Evolutionary conservation across 345 rosid species (phyloP).

Genomic region (Murraya paniculata): DNA sequence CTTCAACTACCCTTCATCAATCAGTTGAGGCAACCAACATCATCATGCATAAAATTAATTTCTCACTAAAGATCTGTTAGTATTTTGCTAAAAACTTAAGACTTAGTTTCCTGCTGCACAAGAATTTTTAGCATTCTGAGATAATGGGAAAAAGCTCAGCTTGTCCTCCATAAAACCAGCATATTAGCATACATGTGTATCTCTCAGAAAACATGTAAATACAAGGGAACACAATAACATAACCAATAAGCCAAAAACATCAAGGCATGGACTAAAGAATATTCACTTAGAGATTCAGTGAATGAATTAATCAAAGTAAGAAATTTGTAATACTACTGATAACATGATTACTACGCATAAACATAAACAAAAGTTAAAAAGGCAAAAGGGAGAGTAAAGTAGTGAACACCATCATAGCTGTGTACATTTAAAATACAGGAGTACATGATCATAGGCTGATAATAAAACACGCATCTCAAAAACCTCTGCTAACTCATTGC

Average conservation of each 20-base stretch:
- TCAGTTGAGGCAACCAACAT: background rate
- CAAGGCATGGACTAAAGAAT: background rate
- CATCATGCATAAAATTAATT: background rate
- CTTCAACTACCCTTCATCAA: background rate
- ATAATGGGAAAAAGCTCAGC: background rate
- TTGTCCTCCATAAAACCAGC: background rate
- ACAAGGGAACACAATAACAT: background rate
- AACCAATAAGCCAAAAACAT: background rate
- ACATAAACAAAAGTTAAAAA: background rate
- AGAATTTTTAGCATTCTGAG: background rate
- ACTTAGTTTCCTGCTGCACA: background rate
- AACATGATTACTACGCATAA: background rate
- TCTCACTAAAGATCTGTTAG: background rate
- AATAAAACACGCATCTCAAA: background rate
- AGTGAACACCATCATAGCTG: background rate
- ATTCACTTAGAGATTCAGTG: background rate
- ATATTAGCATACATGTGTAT: background rate
- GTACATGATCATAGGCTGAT: background rate
- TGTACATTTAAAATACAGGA: background rate
- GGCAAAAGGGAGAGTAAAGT: no score
- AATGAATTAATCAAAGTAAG: background rate
- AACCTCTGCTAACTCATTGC: background rate
- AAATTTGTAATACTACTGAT: background rate
- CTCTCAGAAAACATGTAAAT: background rate
- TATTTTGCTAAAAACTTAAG: background rate